These are phyloP conservation scores for Biscogniauxia mediterranea DNA, from an alignment of 2,329 filamentous ascomycete species.

Conservation along the genomic window DNA sequence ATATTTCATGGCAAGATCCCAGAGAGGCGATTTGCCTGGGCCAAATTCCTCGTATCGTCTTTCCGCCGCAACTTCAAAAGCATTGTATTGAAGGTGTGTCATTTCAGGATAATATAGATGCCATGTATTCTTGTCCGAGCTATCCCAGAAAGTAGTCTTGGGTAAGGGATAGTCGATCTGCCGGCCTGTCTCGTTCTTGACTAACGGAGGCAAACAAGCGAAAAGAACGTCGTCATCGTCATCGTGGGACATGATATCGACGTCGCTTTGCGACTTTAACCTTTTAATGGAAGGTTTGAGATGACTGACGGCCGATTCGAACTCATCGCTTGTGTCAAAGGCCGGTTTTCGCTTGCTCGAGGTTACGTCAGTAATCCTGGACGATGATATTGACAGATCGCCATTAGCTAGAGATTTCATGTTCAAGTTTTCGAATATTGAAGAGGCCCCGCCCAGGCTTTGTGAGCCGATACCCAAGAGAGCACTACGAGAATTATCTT, in stretches of 20 bases:
- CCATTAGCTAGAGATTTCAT: conserved; percentile 38
- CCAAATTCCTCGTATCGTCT: conserved; percentile 52
- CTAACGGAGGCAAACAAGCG: conserved; percentile 48
- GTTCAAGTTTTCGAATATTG: conserved; percentile 42
- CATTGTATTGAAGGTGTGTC: conserved; percentile 57
- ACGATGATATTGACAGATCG: conserved; percentile 21
- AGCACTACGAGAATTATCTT: conserved; percentile 28
- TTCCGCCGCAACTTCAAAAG: conserved; percentile 52
- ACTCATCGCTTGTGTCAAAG: conserved; percentile 52
- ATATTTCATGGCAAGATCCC: conserved; percentile 57
- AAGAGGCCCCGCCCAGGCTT: conserved; percentile 52
- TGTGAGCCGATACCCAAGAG: conserved; percentile 43
- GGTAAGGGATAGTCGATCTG: conserved; percentile 57
- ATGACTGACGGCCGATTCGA: conserved; percentile 33
- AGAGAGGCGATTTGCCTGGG: conserved; percentile 50
- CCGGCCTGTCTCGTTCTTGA: conserved; percentile 49
- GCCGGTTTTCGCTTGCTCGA: conserved; percentile 57
- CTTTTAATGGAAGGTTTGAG: conserved; percentile 54
- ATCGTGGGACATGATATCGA: conserved; percentile 37
- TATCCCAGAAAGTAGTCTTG: conserved; percentile 58
- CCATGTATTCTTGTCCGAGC: conserved; percentile 52
- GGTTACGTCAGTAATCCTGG: conserved; percentile 36
- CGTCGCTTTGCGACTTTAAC: conserved; percentile 49
- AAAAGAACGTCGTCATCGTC: conserved; percentile 47
- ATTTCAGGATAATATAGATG: conserved; percentile 64